phyloP scores from a whole-genome alignment of 768 basidiomycete genomes.

The Rhizopogon vulgaris region DNA sequence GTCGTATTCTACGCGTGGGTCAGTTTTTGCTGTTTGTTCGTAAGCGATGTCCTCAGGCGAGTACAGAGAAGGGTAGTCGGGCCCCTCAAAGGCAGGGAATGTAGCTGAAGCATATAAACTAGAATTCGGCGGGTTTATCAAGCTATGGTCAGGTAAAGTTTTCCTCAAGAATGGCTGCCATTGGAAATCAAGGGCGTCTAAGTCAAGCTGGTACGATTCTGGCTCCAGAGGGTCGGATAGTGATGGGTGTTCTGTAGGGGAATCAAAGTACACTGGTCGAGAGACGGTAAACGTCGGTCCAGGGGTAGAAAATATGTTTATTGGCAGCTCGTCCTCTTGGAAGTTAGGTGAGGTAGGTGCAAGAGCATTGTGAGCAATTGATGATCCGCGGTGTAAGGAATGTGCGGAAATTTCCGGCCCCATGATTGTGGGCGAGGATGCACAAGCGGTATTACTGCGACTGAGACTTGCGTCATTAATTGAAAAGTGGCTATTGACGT shows the following conservation, averaged over 20 bases:
- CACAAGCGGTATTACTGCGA: background rate
- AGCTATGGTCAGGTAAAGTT: background rate
- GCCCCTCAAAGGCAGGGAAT: background rate
- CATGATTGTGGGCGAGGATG: background rate
- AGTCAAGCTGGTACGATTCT: constrained; percentile 32
- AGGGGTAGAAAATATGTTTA: constrained; percentile 39
- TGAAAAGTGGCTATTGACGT: background rate
- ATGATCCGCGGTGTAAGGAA: background rate
- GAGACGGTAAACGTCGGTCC: constrained; percentile 33
- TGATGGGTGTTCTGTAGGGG: constrained; percentile 43
- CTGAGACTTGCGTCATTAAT: background rate
- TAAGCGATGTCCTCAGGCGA: background rate
- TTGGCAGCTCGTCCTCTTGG: constrained; percentile 1
- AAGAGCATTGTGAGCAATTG: background rate
- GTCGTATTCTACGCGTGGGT: background rate
- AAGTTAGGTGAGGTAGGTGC: background rate
- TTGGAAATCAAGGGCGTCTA: constrained; percentile 42
- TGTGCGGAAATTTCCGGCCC: background rate
- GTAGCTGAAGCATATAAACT: background rate
- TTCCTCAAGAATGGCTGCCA: constrained; percentile 47
- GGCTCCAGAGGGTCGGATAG: constrained; percentile 32
- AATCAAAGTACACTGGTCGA: constrained; percentile 43
- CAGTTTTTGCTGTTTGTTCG: background rate
- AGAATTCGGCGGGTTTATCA: background rate
- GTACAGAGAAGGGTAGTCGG: background rate